phyloP scores from a whole-genome alignment of 768 basidiomycete genomes.

The Tephrocybe rancida region DNA sequence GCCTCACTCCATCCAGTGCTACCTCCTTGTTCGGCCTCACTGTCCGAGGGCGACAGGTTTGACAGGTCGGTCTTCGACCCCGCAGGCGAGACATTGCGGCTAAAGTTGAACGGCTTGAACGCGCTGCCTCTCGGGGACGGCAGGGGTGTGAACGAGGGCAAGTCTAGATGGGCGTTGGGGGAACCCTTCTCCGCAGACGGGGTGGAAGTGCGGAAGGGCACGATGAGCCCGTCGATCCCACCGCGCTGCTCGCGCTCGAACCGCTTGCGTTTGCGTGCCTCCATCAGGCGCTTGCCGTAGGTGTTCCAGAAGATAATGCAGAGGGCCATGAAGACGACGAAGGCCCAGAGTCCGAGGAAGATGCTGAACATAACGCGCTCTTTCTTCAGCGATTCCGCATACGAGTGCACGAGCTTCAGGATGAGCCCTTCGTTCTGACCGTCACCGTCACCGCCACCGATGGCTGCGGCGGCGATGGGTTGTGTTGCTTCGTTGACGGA shows the following conservation, averaged over 20 bases:
- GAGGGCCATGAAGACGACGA: slow-evolving; percentile 83
- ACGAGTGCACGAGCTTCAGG: slow-evolving; percentile 71
- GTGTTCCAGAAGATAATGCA: slow-evolving; percentile 73
- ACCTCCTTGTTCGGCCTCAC: slow-evolving; percentile 20
- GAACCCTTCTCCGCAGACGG: slow-evolving; percentile 18
- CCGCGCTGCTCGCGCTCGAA: slow-evolving; percentile 56
- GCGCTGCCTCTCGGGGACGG: slow-evolving; percentile 39
- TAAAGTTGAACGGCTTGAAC: slow-evolving; percentile 37
- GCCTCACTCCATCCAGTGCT: slow-evolving; percentile 3
- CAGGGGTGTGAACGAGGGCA: slow-evolving; percentile 54
- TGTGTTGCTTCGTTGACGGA: slow-evolving; percentile 73
- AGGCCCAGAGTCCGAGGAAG: slow-evolving; percentile 81
- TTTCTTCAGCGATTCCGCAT: slow-evolving; percentile 71
- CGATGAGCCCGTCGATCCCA: slow-evolving; percentile 45
- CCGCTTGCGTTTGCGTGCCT: slow-evolving; percentile 47
- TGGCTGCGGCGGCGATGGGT: slow-evolving; percentile 84
- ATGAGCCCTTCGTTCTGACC: slow-evolving; percentile 57
- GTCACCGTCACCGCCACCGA: slow-evolving; percentile 57
- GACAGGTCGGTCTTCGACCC: slow-evolving; percentile 45
- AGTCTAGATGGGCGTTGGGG: slow-evolving; percentile 23
- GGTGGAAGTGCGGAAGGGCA: slow-evolving; percentile 31
- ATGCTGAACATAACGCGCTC: slow-evolving; percentile 84
- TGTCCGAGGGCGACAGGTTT: slow-evolving; percentile 38
- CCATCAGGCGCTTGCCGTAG: slow-evolving; percentile 50
- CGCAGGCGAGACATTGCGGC: slow-evolving; percentile 21